Base-by-base conservation (phyloP, 768 basidiomycete genomes). In the Podaxis sp. region DNA sequence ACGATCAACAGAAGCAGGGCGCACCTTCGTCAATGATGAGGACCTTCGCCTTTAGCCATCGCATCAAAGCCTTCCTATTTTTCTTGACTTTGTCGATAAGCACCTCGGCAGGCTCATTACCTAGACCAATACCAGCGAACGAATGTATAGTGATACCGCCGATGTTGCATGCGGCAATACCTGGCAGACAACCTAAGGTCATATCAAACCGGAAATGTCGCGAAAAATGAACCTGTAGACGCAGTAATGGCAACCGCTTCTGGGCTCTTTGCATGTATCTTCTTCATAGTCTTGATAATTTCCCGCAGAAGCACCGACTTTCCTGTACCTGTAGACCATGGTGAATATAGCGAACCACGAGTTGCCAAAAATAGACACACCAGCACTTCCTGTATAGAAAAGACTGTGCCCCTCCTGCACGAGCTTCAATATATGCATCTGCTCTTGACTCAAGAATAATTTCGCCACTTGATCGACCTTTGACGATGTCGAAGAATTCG, bases 301-400 rank as follows among this genome's bases (percentile, higher is more conserved):
- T 96, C 93, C 15, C 95, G 85, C 17, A 99, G 81, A 2, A 99
- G 83, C 26, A 99, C 94, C 2, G 96, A 98, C 76, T 99, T 99
- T 52, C 96, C 96, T 12, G 96, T 97, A 65, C 96, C 96, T 97
- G 19, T 38, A 19, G n/a, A 42, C 39, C 46, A 66, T 19, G 42
- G 30, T 26, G 38, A 61, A 22, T 30, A 44, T 57, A 12, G 26
- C 26, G 5, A 24, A 44, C 11, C 24, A 40, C 3, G 33, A 13
- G 30, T 24, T 52, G 12, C 12, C 26, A 44, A 12, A n/a, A 54
- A 49, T 64, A 39, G 17, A 75, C 87, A 66, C 66, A 97, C 96
- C 96, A 63, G 97, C 97, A 79, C 92, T 94, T 28, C 97, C 97
- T 1, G 96, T 99, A 74, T 98, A 99, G 70, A 99, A 99, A 33